Base-by-base conservation (phyloP, 164 flowering plant species). In the Vitis labrusca region DNA sequence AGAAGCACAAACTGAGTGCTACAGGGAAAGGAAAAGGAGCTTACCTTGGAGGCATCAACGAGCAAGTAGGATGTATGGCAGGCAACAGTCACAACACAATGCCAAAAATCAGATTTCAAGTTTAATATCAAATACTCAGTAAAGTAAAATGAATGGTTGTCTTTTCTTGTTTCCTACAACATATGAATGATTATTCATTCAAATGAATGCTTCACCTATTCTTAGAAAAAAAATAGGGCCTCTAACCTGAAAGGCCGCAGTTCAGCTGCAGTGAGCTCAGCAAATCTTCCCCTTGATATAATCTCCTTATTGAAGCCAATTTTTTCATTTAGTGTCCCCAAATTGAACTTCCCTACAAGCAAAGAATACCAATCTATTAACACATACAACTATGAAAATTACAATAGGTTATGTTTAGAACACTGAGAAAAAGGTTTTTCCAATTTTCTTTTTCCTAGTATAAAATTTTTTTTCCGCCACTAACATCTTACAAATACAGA, bases 241-340 rank as follows among this genome's bases (percentile, higher is more conserved):
- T 13, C 73, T 69, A 19, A 92, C 98, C 94, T 89, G 75, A 95
- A 86, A 77, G 98, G 88, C 50, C 98, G 88, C 53, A 91, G 89
- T 54, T 92, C 99, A 67, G 95, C 97, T 4, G 85, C 90, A 68
- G 72, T 73, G 50, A 91, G 86, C 84, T 95, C 99, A 52, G 98
- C 96, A 82, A 51, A 95, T 83, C 64, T 92, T 63, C 99, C 98
- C 71, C 99, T 85, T 56, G 99, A 91, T 78, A 92, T 91, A 60
- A 80, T 82, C 83, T 95, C 97, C 82, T 92, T 94, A 71, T 89
- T 94, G 86, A 94, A 90, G 69, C 99, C 97, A 78, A 90, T 89
- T 73, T 79, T 87, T 74, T 89, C 97, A 80, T 95, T 91, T 11
- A 95, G 77, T 68, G 84, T 86, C 10, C 79, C 88, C 81, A 92